Base-by-base conservation (phyloP, 805 yeast genomes). In the Yueomyces sinensis region DNA sequence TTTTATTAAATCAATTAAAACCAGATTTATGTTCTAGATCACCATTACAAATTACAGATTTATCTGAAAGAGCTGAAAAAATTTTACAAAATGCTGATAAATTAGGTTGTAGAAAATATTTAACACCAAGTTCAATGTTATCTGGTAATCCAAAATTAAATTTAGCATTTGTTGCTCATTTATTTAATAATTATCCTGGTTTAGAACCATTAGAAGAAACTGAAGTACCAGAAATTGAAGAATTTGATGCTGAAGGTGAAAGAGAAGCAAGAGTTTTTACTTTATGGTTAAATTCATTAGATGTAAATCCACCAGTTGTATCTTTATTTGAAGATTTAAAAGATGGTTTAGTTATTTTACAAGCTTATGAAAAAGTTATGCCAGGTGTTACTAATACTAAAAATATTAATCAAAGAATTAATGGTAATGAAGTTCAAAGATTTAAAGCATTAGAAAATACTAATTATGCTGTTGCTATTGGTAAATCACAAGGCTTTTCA, bases 241-340 rank as follows among this genome's bases (percentile, higher is more conserved):
- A 84, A 46, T 91, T 91, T 52, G 98, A 91, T 56, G 98, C 98
- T 18, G 98, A 91, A 63, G 98, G 98, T 42, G 98, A 91, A 63
- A 82, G 98, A 63, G 98, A 91, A 64, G 98, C 98, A 3, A 74
- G 98, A 59, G 98, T 91, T 11, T 91, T 91, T 63, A 91, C 98
- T 5, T 65, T 91, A 51, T 91, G 98, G 98, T 73, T 91, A 54
- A 91, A 91, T 62, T 84, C 95, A 2, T 70, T 91, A 49, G 97
- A 91, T 45, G 97, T 91, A 13, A 91, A 87, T 42, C 96, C 97
- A 19, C 82, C 95, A 18, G 89, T 91, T 39, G 84, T 84, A 33
- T 76, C 81, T 13, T 64, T 91, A 46, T 91, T 91, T 49, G 96
- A 89, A 60, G 97, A 91, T 54, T 70, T 91, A 52, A 87, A 86